phyloP scores from a whole-genome alignment of 1,139 yeast species.

The Hyphopichia fennica region DNA sequence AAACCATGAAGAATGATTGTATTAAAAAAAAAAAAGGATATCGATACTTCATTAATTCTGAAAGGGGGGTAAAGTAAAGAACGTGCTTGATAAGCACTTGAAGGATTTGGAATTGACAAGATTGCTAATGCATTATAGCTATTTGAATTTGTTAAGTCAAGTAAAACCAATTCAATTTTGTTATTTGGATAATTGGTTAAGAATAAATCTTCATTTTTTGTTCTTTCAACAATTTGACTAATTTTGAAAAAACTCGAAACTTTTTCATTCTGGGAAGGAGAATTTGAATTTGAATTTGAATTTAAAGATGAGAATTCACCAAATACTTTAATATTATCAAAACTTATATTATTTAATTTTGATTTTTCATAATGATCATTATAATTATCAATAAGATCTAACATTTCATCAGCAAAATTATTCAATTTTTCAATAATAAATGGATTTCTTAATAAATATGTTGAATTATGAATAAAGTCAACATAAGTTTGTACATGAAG shows the following conservation, averaged over 20 bases:
- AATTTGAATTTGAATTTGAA: constrained; percentile 1
- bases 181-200: constrained; percentile 13
- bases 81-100: constrained; percentile 16
- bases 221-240: constrained; percentile 37
- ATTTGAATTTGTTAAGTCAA: constrained; percentile 23
- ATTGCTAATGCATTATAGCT: constrained; percentile 40
- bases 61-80: constrained; percentile 47
- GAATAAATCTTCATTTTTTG: constrained; percentile 22
- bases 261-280: not conserved
- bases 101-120: constrained; percentile 19
- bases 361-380: constrained; percentile 15
- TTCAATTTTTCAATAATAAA: constrained; percentile 37
- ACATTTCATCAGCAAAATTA: constrained; percentile 17
- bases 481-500: constrained; percentile 32
- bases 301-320: constrained; percentile 12
- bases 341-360: constrained; percentile 33
- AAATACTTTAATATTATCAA: constrained; percentile 34
- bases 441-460: constrained; percentile 35
- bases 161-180: constrained; percentile 31
- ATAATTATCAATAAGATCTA: constrained; percentile 19
- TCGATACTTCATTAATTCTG: constrained; percentile 29
- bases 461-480: constrained; percentile 26
- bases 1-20: constrained; percentile 27
- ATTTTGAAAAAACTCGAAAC: constrained; percentile 44
- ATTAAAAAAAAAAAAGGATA: constrained; percentile 16